A percentile compares a stretch with the other conserved stretches of the same genome.
These are phyloP conservation scores for Dinochytrium kinnereticum DNA, from an alignment of 371 early-diverging fungal species.

Conservation along the genomic window DNA sequence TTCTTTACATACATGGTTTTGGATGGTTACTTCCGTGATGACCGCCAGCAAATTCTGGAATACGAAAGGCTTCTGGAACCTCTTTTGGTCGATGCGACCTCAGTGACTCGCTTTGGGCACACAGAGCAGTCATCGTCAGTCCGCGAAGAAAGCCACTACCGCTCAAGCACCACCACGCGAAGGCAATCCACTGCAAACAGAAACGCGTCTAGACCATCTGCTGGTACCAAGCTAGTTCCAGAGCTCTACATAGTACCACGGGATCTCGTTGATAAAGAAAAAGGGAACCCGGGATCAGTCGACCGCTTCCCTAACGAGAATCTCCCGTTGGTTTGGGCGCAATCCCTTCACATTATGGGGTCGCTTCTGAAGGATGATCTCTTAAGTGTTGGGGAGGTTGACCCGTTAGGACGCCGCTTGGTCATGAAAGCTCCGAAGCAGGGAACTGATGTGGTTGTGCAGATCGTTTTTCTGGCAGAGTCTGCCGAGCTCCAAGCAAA, in stretches of 20 bases:
- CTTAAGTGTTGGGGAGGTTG: conserved; percentile 78
- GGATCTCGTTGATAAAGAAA: conserved; percentile 77
- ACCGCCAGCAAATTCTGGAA: conserved; percentile 70
- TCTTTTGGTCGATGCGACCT: conserved; percentile 70
- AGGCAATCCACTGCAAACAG: conserved; percentile 10
- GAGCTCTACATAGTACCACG: conserved; percentile 85
- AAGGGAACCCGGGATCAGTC: conserved; percentile 73
- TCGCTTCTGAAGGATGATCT: conserved; percentile 78
- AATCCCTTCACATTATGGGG: conserved; percentile 81
- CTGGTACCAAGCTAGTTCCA: conserved; percentile 35
- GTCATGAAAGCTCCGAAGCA: conserved; percentile 44
- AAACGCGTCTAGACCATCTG: not conserved
- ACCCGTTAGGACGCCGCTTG: conserved; percentile 79
- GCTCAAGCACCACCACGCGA: not conserved
- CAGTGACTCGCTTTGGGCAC: conserved; percentile 37
- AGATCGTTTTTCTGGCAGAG: conserved; percentile 81
- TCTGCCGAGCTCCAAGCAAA: conserved; percentile 70
- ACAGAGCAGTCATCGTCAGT: conserved; percentile 7
- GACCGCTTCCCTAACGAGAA: conserved; percentile 85
- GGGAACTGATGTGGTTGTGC: conserved; percentile 66
- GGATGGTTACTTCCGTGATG: conserved; percentile 77
- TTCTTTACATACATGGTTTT: conserved; percentile 90
- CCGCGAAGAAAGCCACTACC: no score
- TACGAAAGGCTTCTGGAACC: conserved; percentile 72
- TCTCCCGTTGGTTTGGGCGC: conserved; percentile 89